A percentile compares a stretch with the other conserved stretches of the same genome.
phyloP scores from a whole-genome alignment of 2,329 filamentous ascomycete genomes.

The Paracorniculantispora psalliotae region DNA sequence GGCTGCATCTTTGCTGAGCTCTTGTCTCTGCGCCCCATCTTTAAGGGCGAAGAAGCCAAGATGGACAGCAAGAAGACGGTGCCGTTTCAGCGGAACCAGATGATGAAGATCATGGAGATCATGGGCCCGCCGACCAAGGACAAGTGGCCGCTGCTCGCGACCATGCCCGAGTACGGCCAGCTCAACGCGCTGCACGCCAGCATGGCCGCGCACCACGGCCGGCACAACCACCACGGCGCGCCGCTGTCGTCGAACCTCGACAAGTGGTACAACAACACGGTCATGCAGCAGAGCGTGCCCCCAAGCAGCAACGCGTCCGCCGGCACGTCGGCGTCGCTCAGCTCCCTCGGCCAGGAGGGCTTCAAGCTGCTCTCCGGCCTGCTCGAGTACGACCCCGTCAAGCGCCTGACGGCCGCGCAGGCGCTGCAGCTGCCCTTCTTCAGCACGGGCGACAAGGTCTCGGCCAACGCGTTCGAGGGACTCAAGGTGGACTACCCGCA shows the following conservation, averaged over 20 bases:
- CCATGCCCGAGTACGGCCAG: conserved; percentile 83
- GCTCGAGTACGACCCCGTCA: conserved; percentile 88
- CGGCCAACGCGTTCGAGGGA: conserved; percentile 84
- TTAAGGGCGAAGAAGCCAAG: conserved; percentile 98
- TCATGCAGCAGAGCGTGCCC: conserved; percentile 57
- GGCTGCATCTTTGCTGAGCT: conserved; percentile 98
- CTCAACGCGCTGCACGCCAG: conserved; percentile 53
- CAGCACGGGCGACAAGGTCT: conserved; percentile 64
- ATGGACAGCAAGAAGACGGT: conserved; percentile 98
- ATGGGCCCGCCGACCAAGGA: conserved; percentile 87
- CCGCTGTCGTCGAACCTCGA: conserved; percentile 55
- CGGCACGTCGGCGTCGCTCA: conserved; percentile 38
- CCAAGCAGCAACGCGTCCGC: conserved; percentile 42
- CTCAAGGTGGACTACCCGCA: conserved; percentile 85
- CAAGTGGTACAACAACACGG: conserved; percentile 71
- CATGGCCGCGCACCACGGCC: conserved; percentile 30
- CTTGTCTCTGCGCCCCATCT: conserved; percentile 84
- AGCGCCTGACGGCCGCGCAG: conserved; percentile 79
- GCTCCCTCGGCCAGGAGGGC: conserved; percentile 67
- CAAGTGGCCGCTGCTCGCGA: conserved; percentile 75
- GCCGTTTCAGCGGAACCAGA: conserved; percentile 95
- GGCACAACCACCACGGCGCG: conserved; percentile 26
- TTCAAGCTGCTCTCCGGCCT: conserved; percentile 76
- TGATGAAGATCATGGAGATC: conserved; percentile 98
- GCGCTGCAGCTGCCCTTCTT: conserved; percentile 93